phyloP scores from a whole-genome alignment of 192 early-diverging fungal species.

The Thamnidium elegans region DNA sequence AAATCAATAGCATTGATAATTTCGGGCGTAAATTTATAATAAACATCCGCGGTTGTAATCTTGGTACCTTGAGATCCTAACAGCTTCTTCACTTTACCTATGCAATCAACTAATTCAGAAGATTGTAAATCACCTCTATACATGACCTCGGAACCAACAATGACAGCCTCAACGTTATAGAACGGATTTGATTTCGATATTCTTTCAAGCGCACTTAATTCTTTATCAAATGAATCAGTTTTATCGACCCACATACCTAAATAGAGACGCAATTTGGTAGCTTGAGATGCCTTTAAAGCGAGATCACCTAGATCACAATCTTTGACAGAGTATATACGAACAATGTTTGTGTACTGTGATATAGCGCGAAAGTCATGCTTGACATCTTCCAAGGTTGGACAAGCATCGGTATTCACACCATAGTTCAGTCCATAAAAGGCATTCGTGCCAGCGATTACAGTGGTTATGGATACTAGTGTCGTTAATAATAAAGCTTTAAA shows the following conservation, averaged over 20 bases:
- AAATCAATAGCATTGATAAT: conserved; percentile 54
- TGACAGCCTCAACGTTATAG: conserved; percentile 44
- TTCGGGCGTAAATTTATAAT: conserved; percentile 38
- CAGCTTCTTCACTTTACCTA: conserved; percentile 39
- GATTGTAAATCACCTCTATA: conserved; percentile 52
- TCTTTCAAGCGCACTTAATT: conserved; percentile 43
- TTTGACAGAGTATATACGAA: conserved; percentile 48
- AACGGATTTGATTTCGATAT: conserved; percentile 40
- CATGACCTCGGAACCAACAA: conserved; percentile 60
- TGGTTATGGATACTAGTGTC: not conserved
- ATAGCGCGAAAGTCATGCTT: conserved; percentile 47
- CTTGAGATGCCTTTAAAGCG: conserved; percentile 50
- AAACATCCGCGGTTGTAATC: conserved; percentile 54
- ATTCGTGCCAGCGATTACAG: not conserved
- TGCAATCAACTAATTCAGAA: conserved; percentile 43
- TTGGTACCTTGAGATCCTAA: conserved; percentile 37
- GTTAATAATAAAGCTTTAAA: not conserved
- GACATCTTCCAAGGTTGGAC: conserved; percentile 49
- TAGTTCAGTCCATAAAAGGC: conserved; percentile 51
- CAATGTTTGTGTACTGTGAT: conserved; percentile 45
- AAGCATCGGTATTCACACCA: conserved; percentile 50
- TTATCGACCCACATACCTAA: conserved; percentile 58
- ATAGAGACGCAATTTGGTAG: conserved; percentile 45
- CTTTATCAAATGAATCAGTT: conserved; percentile 40
- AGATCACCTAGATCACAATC: conserved; percentile 56